Evolutionary conservation across 768 basidiomycete species (phyloP).

Genomic region (Lentinula sp.): DNA sequence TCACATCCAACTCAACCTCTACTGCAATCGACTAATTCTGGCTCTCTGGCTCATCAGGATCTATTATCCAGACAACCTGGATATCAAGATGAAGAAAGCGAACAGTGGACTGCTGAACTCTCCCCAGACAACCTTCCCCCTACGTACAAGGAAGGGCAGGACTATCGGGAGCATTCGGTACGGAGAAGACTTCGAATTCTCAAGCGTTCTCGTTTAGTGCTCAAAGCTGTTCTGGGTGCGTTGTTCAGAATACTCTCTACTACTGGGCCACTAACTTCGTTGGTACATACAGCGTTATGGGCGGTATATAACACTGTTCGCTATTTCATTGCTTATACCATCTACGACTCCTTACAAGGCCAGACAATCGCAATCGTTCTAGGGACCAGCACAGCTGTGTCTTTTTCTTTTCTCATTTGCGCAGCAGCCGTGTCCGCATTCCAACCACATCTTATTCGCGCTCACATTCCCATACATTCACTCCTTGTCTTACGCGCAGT

Average conservation of each 20-base stretch:
- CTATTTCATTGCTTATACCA: slow-evolving; percentile 56
- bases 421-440: slow-evolving; percentile 33
- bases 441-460: slow-evolving; percentile 28
- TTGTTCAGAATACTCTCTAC: background rate
- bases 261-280: background rate
- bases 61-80: slow-evolving; percentile 25
- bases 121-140: slow-evolving; percentile 21
- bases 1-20: slow-evolving; percentile 41
- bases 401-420: slow-evolving; percentile 32
- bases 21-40: slow-evolving; percentile 18
- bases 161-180: slow-evolving; percentile 16
- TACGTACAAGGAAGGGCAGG: slow-evolving; percentile 22
- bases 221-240: slow-evolving; percentile 36
- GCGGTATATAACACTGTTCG: slow-evolving; percentile 56
- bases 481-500: slow-evolving; percentile 22
- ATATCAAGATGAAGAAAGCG: slow-evolving; percentile 17
- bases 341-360: slow-evolving; percentile 33
- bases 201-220: slow-evolving; percentile 17
- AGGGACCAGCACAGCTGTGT: slow-evolving; percentile 38
- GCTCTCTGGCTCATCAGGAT: slow-evolving; percentile 22
- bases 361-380: slow-evolving; percentile 40
- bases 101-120: slow-evolving; percentile 22
- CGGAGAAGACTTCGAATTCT: slow-evolving; percentile 24
- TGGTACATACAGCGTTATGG: slow-evolving; percentile 42
- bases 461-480: slow-evolving; percentile 22